Evolutionary conservation across 2,329 filamentous ascomycete genomes (phyloP).

Genomic region (Penicillium sp.): DNA sequence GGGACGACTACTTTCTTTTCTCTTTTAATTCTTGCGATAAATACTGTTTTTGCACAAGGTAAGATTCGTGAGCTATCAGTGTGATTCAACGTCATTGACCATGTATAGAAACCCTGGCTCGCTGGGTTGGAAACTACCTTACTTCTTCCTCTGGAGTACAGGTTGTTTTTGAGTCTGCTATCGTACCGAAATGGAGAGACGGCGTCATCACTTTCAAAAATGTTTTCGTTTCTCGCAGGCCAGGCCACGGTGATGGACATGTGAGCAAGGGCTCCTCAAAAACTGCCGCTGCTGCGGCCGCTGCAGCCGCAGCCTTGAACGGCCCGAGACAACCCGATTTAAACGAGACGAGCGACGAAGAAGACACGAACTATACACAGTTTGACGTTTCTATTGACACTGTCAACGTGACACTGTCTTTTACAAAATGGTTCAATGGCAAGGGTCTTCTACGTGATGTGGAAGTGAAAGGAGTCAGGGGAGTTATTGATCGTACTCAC

Average conservation of each 20-base stretch:
- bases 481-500: slow-evolving; percentile 84
- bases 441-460: slow-evolving; percentile 89
- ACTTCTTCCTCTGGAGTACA: slow-evolving; percentile 90
- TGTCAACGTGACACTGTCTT: slow-evolving; percentile 93
- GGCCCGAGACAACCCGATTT: slow-evolving; percentile 44
- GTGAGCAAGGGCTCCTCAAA: slow-evolving; percentile 90
- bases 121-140: slow-evolving; percentile 92
- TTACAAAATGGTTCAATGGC: slow-evolving; percentile 98
- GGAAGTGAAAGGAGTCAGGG: slow-evolving; percentile 87
- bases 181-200: slow-evolving; percentile 92
- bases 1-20: slow-evolving; percentile 98
- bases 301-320: slow-evolving; percentile 63
- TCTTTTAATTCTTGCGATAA: slow-evolving; percentile 81
- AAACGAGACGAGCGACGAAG: slow-evolving; percentile 46
- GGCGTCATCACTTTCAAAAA: slow-evolving; percentile 96
- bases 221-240: slow-evolving; percentile 88
- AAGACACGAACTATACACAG: slow-evolving; percentile 96
- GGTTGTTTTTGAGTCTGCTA: slow-evolving; percentile 94
- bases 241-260: slow-evolving; percentile 73
- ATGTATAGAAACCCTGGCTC: slow-evolving; percentile 73
- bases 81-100: not conserved
- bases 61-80: slow-evolving; percentile 25
- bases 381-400: slow-evolving; percentile 94
- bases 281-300: slow-evolving; percentile 78
- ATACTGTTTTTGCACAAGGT: slow-evolving; percentile 95